phyloP scores from a whole-genome alignment of 208 protist species.

The Herpetomonas muscarum region DNA sequence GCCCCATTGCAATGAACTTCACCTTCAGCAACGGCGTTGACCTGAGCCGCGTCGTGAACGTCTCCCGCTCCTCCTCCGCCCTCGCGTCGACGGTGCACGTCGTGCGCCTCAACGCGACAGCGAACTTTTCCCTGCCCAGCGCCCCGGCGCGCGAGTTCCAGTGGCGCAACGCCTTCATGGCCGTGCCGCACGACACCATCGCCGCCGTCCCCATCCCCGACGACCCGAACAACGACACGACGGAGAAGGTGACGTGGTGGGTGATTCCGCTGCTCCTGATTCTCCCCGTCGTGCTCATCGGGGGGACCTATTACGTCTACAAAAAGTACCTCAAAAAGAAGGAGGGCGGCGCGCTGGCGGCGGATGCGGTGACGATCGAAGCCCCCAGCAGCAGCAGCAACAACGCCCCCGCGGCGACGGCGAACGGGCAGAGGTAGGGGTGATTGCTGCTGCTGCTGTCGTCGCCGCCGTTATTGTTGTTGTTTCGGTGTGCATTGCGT shows the following conservation, averaged over 20 bases:
- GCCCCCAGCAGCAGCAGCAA: background rate
- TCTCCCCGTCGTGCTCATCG: constrained; percentile 24
- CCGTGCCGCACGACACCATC: constrained; percentile 38
- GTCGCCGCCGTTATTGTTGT: no score
- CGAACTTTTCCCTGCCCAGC: constrained; percentile 8
- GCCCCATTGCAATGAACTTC: constrained; percentile 42
- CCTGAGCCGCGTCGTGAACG: constrained; percentile 23
- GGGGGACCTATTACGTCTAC: constrained; percentile 44
- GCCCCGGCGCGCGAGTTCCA: constrained; percentile 21
- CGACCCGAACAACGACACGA: constrained; percentile 30
- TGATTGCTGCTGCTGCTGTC: no score
- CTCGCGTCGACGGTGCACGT: background rate
- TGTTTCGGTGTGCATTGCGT: no score
- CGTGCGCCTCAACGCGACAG: background rate
- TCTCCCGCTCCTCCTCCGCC: background rate
- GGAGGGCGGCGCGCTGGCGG: background rate
- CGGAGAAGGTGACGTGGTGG: constrained; percentile 42
- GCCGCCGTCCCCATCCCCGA: constrained; percentile 21
- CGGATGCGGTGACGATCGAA: constrained; percentile 6
- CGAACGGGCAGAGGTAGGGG: no score
- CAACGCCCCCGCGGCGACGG: no score
- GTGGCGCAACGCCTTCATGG: constrained; percentile 40
- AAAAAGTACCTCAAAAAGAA: constrained; percentile 28
- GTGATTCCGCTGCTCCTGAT: constrained; percentile 40
- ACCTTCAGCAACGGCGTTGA: constrained; percentile 51